Percentiles rank a stretch among this genome's conserved stretches.
phyloP scores from a whole-genome alignment of 2,329 filamentous ascomycete species.

The Ceratocystis harringtonii region DNA sequence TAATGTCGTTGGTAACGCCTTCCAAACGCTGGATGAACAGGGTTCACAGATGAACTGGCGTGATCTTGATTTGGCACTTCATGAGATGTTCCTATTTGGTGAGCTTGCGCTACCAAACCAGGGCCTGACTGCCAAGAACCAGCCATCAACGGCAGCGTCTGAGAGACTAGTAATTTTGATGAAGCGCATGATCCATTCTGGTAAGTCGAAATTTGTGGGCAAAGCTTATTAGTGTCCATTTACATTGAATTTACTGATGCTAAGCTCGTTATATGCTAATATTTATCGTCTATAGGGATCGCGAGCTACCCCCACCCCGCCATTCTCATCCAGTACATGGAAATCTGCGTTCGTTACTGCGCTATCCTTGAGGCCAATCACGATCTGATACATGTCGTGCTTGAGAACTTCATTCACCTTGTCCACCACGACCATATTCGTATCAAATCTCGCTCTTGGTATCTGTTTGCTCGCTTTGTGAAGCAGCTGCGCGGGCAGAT shows the following conservation, averaged over 20 bases:
- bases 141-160: conserved; percentile 62
- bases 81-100: conserved; percentile 93
- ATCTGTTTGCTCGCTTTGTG: conserved; percentile 83
- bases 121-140: conserved; percentile 72
- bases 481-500: conserved; percentile 74
- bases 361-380: conserved; percentile 80
- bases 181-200: conserved; percentile 84
- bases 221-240: neutral
- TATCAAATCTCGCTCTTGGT: conserved; percentile 87
- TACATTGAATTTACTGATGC: too few species aligned
- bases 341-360: conserved; percentile 89
- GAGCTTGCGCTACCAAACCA: conserved; percentile 83
- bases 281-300: conserved; percentile 42
- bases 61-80: conserved; percentile 79
- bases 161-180: conserved; percentile 83
- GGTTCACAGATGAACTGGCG: conserved; percentile 76
- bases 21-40: conserved; percentile 61
- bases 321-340: conserved; percentile 93
- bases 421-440: conserved; percentile 79
- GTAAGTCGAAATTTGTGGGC: conserved; percentile 35
- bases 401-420: conserved; percentile 82
- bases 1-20: conserved; percentile 74
- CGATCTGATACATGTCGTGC: conserved; percentile 65
- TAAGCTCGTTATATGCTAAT: conserved; percentile 18
- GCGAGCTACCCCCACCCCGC: conserved; percentile 77